Evolutionary conservation across 768 basidiomycete species (phyloP).

Genomic region (Suillus plorans): DNA sequence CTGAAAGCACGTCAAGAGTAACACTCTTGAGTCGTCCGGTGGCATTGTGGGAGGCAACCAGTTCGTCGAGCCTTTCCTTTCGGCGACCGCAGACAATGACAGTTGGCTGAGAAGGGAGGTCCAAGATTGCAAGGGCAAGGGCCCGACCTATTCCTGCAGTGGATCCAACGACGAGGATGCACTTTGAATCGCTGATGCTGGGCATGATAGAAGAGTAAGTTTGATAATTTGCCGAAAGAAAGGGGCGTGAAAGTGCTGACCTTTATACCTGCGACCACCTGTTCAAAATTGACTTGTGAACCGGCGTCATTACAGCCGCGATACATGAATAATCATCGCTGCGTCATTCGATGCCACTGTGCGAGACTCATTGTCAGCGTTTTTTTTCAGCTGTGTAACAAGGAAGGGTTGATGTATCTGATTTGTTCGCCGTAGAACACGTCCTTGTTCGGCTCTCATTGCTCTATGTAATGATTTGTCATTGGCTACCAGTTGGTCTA

Average conservation of each 20-base stretch:
- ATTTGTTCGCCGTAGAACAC: too few relatives aligned
- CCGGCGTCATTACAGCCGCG: constrained; percentile 3
- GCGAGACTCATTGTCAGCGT: too few relatives aligned
- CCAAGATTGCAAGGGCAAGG: constrained; percentile 49
- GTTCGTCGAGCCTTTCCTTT: constrained; percentile 51
- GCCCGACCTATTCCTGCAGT: constrained; percentile 59
- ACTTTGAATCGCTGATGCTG: constrained; percentile 46
- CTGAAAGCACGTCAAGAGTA: constrained; percentile 43
- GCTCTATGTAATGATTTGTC: too few relatives aligned
- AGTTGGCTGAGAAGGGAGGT: constrained; percentile 45
- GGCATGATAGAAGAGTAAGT: constrained; percentile 19
- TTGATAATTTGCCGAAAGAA: background rate
- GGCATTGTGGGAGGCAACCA: constrained; percentile 29
- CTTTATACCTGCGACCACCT: background rate
- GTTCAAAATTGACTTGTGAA: background rate
- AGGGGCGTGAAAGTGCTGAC: background rate
- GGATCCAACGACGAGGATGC: constrained; percentile 55
- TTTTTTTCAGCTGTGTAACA: too few relatives aligned
- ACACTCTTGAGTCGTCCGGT: constrained; percentile 39
- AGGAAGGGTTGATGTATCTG: too few relatives aligned
- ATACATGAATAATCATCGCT: too few relatives aligned
- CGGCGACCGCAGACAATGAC: constrained; percentile 55
- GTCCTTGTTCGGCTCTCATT: too few relatives aligned
- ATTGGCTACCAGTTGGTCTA: too few relatives aligned
- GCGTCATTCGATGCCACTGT: too few relatives aligned